Percentiles rank a stretch among this genome's conserved stretches.
These are phyloP conservation scores for Marasmius oreades DNA, from an alignment of 1,284 basidiomycete species.

Conservation along the genomic window DNA sequence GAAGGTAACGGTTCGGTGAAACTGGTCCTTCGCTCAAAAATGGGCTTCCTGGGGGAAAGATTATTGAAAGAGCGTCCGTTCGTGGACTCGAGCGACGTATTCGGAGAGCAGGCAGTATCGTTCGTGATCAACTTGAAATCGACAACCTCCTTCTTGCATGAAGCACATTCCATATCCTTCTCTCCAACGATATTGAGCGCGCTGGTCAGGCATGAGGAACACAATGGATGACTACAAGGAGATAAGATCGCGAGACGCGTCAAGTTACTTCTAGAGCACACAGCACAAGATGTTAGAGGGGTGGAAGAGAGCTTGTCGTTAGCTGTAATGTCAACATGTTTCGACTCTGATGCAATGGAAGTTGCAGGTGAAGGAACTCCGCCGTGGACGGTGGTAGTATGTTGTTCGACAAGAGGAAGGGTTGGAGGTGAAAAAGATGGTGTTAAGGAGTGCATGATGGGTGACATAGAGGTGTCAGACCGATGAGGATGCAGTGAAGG, in stretches of 20 bases:
- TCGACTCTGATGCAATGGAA: background rate
- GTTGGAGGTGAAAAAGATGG: background rate
- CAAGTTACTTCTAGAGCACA: slow-evolving; percentile 44
- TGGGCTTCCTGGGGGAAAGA: slow-evolving; percentile 3
- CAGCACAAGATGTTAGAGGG: slow-evolving; percentile 37
- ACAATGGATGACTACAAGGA: slow-evolving; percentile 71
- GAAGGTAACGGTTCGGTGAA: slow-evolving; percentile 31
- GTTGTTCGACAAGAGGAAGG: background rate
- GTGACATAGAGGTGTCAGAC: background rate
- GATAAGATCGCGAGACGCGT: slow-evolving; percentile 58
- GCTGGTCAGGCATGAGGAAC: slow-evolving; percentile 75
- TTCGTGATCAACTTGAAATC: slow-evolving; percentile 55
- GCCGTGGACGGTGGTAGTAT: background rate
- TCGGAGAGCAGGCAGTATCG: background rate
- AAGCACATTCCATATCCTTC: slow-evolving; percentile 78
- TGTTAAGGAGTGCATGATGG: background rate
- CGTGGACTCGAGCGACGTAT: slow-evolving; percentile 8
- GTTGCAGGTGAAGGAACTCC: background rate
- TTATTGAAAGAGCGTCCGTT: slow-evolving; percentile 9
- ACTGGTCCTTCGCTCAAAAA: slow-evolving; percentile 6
- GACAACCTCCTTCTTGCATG: slow-evolving; percentile 63
- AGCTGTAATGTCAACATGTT: slow-evolving; percentile 5
- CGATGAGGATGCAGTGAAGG: background rate
- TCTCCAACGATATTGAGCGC: slow-evolving; percentile 82
- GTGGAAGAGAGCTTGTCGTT: slow-evolving; percentile 27